Percentiles rank a stretch among this genome's conserved stretches.
phyloP scores from a whole-genome alignment of 2,329 filamentous ascomycete species.

The Pseudopithomyces maydicus region DNA sequence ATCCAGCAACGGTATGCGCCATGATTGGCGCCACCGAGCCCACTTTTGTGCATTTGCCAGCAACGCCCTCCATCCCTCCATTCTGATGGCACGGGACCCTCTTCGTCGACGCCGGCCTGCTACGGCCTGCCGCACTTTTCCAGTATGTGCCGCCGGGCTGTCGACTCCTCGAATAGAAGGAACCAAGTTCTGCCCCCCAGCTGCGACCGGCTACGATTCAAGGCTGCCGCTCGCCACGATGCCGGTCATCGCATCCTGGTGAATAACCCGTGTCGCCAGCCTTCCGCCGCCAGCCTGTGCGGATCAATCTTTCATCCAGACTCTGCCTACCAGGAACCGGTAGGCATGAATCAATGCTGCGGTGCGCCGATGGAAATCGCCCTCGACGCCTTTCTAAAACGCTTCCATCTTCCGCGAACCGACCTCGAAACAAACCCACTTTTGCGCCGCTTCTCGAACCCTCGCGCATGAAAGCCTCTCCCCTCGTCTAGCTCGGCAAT shows the following conservation, averaged over 20 bases:
- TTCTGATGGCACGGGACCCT: constrained; percentile 33
- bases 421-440: constrained; percentile 33
- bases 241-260: constrained; percentile 38
- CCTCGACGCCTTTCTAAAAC: constrained; percentile 29
- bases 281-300: constrained; percentile 29
- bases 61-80: constrained; percentile 26
- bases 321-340: constrained; percentile 31
- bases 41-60: constrained; percentile 27
- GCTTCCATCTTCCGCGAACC: constrained; percentile 20
- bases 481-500: constrained; percentile 34
- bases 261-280: constrained; percentile 23
- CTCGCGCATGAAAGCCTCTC: constrained; percentile 32
- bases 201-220: constrained; percentile 22
- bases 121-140: constrained; percentile 18
- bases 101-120: constrained; percentile 21
- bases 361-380: constrained; percentile 21
- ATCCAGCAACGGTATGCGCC: constrained; percentile 29
- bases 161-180: constrained; percentile 16
- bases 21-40: constrained; percentile 36
- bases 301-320: constrained; percentile 36
- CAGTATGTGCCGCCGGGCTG: constrained; percentile 23
- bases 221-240: constrained; percentile 28
- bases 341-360: constrained; percentile 33
- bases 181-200: constrained; percentile 20
- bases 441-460: constrained; percentile 24